A percentile compares a stretch with the other conserved stretches of the same genome.
These are phyloP conservation scores for Tolypocladium paradoxum DNA, from an alignment of 2,329 filamentous ascomycete species.

Conservation along the genomic window DNA sequence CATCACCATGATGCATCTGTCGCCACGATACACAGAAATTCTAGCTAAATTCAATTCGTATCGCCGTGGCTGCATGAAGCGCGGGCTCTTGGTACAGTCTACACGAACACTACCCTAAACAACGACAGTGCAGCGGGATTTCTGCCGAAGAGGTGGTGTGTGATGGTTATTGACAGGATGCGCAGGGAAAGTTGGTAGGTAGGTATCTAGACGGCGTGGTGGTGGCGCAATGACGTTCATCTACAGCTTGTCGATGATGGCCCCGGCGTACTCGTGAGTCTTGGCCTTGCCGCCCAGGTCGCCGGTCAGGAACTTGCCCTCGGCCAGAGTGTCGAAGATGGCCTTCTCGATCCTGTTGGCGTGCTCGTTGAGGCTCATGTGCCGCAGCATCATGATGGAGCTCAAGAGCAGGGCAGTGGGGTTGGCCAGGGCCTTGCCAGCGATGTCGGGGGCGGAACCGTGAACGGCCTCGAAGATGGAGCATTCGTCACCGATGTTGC, in stretches of 20 bases:
- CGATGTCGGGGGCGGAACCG: constrained; percentile 93
- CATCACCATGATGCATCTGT: not conserved
- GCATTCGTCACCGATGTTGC: constrained; percentile 98
- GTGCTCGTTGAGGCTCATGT: constrained; percentile 85
- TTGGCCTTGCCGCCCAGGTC: constrained; percentile 94
- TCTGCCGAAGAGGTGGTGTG: not conserved
- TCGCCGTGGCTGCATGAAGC: constrained; percentile 18
- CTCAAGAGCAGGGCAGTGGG: constrained; percentile 89
- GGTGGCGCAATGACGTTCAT: constrained; percentile 6
- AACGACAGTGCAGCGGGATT: constrained; percentile 3
- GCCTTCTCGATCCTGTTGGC: constrained; percentile 85
- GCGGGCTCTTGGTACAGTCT: constrained; percentile 17
- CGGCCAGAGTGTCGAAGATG: constrained; percentile 86
- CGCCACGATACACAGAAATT: not conserved
- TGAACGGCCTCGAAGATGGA: constrained; percentile 99
- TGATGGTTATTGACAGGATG: not conserved
- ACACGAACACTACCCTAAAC: constrained; percentile 16
- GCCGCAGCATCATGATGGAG: constrained; percentile 99
- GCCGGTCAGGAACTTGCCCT: constrained; percentile 93
- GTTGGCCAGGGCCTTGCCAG: constrained; percentile 92
- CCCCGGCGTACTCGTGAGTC: constrained; percentile 85
- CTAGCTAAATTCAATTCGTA: constrained; percentile 8
- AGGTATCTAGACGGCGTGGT: not conserved
- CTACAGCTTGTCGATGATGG: constrained; percentile 69
- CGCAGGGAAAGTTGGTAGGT: not conserved